Base-by-base conservation (phyloP, 495 filamentous ascomycete species). In the Hypoxylon intermedium region DNA sequence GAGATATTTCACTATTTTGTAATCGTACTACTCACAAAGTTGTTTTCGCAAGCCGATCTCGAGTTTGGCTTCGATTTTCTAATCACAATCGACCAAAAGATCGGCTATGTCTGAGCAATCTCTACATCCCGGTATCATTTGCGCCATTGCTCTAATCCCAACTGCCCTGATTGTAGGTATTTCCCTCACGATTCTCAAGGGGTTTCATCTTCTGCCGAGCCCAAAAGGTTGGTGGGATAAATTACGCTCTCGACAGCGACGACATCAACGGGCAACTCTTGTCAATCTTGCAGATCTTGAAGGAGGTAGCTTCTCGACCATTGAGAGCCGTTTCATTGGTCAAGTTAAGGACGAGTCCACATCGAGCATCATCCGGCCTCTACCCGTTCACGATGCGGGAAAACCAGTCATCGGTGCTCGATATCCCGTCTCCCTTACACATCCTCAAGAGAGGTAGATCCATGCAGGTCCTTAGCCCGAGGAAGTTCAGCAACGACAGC, bases 141-240 rank as follows among this genome's bases (percentile, higher is more conserved):
- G 77, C 50, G 73, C 77, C 31, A 75, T 86, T 54, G 74, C 84
- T 57, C 67, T 85, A n/a, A 75, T 87, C 44, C 84, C 85, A 21
- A 79, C 83, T 45, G 18, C 41, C 23, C 21, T 71, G 6, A 30
- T 66, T 42, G 20, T 66, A 24, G 20, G 47, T 11, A 26, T 71
- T 6, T 11, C 63, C 26, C 43, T 56, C 1, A 61, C 47, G 21
- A 60, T 75, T 44, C 42, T 63, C 40, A 57, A 59, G 38, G 56
- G 66, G 24, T 60, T 75, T 58, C n/a, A 70, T 58, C 51, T 67
- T 54, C n/a, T 65, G 38, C 23, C 62, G 30, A 23, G 30, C 6
- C 30, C 58, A 31, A 30, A 31, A 15, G 3, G 52, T 64, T 60
- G 59, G 43, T 19, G 60, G 63, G 46, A 57, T 51, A 52, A 67